These are phyloP conservation scores for Aspergillus sp. DNA, from an alignment of 2,329 filamentous ascomycete genomes.

Conservation along the genomic window DNA sequence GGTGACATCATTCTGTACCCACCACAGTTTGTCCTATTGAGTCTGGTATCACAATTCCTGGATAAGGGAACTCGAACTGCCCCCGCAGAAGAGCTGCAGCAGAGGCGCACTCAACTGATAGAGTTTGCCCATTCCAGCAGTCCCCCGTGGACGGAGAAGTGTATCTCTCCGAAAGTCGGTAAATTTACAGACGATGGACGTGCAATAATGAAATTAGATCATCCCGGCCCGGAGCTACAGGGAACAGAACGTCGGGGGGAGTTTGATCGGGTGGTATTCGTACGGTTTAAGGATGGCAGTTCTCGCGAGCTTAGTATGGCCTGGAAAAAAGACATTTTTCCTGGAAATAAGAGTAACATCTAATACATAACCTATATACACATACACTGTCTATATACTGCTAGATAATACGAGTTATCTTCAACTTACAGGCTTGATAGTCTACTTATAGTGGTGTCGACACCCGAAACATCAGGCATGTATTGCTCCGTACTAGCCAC, in stretches of 20 bases:
- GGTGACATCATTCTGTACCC: slow-evolving; percentile 83
- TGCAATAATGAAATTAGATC: slow-evolving; percentile 54
- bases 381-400: background rate
- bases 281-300: slow-evolving; percentile 57
- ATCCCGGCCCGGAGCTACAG: slow-evolving; percentile 57
- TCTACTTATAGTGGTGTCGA: background rate
- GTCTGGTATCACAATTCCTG: slow-evolving; percentile 52
- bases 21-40: slow-evolving; percentile 70
- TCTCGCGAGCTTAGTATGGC: slow-evolving; percentile 56
- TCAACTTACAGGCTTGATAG: too few species aligned
- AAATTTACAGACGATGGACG: slow-evolving; percentile 47
- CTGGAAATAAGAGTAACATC: slow-evolving; percentile 34
- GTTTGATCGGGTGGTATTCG: slow-evolving; percentile 56
- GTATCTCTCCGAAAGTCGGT: slow-evolving; percentile 46
- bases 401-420: background rate
- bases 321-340: slow-evolving; percentile 50
- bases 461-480: background rate
- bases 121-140: slow-evolving; percentile 49
- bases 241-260: slow-evolving; percentile 51
- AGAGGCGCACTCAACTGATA: slow-evolving; percentile 47
- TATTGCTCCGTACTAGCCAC: background rate
- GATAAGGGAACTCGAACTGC: slow-evolving; percentile 33
- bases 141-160: slow-evolving; percentile 49
- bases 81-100: slow-evolving; percentile 30
- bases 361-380: slow-evolving; percentile 15